Evolutionary conservation across 805 yeast genomes (phyloP).

Genomic region (Myxozyma neotropica): DNA sequence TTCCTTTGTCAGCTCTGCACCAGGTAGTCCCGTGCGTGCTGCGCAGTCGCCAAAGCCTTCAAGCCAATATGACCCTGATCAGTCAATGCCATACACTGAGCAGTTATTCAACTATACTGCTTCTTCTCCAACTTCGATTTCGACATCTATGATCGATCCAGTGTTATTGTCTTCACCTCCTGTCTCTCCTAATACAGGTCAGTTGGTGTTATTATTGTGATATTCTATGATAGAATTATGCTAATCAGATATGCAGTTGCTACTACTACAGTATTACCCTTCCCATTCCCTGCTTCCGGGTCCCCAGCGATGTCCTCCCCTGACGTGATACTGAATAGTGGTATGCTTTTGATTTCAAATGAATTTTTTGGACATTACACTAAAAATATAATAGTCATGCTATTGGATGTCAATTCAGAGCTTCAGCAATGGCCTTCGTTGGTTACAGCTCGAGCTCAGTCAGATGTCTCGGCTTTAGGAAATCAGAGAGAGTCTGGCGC

Average conservation of each 20-base stretch:
- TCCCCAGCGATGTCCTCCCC: background rate
- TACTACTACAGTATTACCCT: background rate
- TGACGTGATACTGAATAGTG: background rate
- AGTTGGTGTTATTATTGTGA: background rate
- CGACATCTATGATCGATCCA: constrained; percentile 18
- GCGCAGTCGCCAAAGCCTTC: background rate
- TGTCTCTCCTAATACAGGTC: background rate
- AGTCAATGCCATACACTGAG: constrained; percentile 3
- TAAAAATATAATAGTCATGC: too few species aligned
- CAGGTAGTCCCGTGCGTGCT: constrained; percentile 3
- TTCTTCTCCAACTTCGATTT: constrained; percentile 2
- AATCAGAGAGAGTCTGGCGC: too few species aligned
- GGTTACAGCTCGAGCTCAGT: too few species aligned
- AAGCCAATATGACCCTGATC: background rate
- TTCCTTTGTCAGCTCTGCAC: background rate
- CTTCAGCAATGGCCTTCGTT: too few species aligned
- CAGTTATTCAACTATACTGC: constrained; percentile 8
- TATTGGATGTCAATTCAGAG: too few species aligned
- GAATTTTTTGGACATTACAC: too few species aligned
- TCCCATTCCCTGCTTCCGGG: background rate
- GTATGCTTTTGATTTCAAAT: too few species aligned
- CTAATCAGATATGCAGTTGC: background rate
- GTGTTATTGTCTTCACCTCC: constrained; percentile 25
- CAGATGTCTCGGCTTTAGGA: too few species aligned
- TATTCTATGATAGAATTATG: background rate